phyloP scores from a whole-genome alignment of 345 rosid genomes.

The Aethionema arabicum region DNA sequence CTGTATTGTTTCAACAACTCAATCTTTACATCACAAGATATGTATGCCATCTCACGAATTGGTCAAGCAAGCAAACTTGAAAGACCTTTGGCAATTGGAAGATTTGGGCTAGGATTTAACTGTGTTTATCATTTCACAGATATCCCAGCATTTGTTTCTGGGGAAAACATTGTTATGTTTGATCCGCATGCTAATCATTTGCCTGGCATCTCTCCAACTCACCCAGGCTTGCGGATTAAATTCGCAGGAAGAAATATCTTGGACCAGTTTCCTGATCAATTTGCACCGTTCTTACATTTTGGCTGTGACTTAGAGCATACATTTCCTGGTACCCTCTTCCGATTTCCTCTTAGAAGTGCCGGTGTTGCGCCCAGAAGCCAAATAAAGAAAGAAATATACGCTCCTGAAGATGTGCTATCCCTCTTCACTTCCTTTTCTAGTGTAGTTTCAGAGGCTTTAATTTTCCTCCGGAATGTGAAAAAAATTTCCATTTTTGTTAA shows the following conservation, averaged over 20 bases:
- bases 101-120: conserved; percentile 95
- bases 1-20: conserved; percentile 92
- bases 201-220: conserved; percentile 95
- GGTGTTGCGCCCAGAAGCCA: conserved; percentile 73
- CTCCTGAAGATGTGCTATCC: conserved; percentile 81
- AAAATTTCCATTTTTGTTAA: conserved; percentile 67
- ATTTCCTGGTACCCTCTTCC: conserved; percentile 92
- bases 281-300: conserved; percentile 88
- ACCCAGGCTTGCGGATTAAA: conserved; percentile 92
- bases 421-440: conserved; percentile 78
- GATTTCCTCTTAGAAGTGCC: conserved; percentile 86
- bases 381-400: conserved; percentile 80
- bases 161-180: conserved; percentile 94
- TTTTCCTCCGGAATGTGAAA: conserved; percentile 83
- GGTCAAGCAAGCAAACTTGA: conserved; percentile 98
- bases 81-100: conserved; percentile 91
- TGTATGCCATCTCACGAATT: conserved; percentile 94
- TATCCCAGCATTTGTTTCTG: conserved; percentile 88
- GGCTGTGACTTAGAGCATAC: conserved; percentile 85
- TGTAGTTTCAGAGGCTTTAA: conserved; percentile 74
- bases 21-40: conserved; percentile 89
- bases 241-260: conserved; percentile 80
- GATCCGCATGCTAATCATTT: conserved; percentile 94
- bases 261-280: conserved; percentile 97
- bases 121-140: conserved; percentile 99